Evolutionary conservation across 108 stramenopile species (phyloP).

Genomic region (Aurantiochytrium sp.): DNA sequence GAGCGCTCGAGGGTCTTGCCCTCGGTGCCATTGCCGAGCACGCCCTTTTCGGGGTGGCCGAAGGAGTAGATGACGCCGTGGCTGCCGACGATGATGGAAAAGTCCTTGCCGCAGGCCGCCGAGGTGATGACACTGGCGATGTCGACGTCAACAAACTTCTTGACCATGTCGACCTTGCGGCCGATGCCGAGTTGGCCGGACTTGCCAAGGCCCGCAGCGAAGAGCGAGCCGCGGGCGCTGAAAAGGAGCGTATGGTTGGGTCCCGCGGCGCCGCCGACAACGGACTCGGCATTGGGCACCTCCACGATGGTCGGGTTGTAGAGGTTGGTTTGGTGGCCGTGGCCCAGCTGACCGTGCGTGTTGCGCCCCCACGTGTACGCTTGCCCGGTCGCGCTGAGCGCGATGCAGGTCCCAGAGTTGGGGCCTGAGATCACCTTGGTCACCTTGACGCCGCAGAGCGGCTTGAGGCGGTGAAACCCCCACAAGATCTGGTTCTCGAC

Average conservation of each 20-base stretch:
- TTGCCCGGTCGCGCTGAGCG: constrained; percentile 43
- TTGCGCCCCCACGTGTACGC: constrained; percentile 56
- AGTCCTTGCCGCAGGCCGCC: background rate
- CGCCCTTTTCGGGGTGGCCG: constrained; percentile 5
- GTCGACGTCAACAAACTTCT: constrained; percentile 6
- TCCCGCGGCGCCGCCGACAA: background rate
- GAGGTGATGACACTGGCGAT: background rate
- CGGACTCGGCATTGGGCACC: background rate
- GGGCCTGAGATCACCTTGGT: constrained; percentile 19
- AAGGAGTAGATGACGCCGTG: constrained; percentile 17
- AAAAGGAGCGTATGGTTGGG: constrained; percentile 17
- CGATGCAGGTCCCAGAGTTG: constrained; percentile 13
- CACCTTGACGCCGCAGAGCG: background rate
- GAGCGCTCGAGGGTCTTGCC: constrained; percentile 6
- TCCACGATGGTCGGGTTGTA: constrained; percentile 24
- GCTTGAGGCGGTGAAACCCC: constrained; percentile 21
- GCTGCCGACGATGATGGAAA: background rate
- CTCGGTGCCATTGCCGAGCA: constrained; percentile 21
- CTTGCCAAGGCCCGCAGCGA: background rate
- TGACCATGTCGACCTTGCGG: background rate
- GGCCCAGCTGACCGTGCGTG: constrained; percentile 54
- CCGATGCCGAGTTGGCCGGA: constrained; percentile 10
- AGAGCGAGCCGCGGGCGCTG: background rate
- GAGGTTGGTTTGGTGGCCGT: constrained; percentile 47
- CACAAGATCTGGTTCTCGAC: constrained; percentile 26